These are phyloP conservation scores for Psilocybe tampanensis DNA, from an alignment of 768 basidiomycete species.

Conservation along the genomic window DNA sequence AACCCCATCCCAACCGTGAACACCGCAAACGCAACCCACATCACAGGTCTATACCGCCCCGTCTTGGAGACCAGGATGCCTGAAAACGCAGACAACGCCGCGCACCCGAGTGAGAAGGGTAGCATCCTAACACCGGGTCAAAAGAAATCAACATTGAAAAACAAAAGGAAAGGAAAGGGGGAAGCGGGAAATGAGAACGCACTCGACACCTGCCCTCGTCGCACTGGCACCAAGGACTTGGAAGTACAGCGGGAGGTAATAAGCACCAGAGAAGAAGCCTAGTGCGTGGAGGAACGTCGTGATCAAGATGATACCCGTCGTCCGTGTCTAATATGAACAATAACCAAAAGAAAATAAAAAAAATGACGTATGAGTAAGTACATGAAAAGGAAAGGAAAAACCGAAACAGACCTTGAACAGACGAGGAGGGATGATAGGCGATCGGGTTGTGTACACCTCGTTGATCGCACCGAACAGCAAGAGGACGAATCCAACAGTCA, in stretches of 20 bases:
- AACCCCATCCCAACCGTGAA: constrained; percentile 71
- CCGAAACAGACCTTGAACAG: constrained; percentile 60
- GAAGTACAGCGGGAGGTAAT: constrained; percentile 77
- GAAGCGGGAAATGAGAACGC: constrained; percentile 17
- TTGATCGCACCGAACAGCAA: constrained; percentile 56
- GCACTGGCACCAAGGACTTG: constrained; percentile 79
- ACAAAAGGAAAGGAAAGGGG: background rate
- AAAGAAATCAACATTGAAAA: background rate
- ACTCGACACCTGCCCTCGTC: constrained; percentile 70
- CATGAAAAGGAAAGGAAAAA: background rate
- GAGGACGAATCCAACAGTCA: constrained; percentile 58
- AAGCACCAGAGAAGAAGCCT: constrained; percentile 61
- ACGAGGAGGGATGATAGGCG: constrained; percentile 75
- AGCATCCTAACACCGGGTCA: constrained; percentile 55
- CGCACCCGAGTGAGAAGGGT: constrained; percentile 65
- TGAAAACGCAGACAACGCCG: constrained; percentile 54
- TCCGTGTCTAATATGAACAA: too few species aligned
- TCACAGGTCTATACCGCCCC: constrained; percentile 58
- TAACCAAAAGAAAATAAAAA: background rate
- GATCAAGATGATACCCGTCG: constrained; percentile 62
- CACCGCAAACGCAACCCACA: constrained; percentile 62
- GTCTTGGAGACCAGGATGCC: constrained; percentile 61
- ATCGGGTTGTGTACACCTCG: constrained; percentile 61
- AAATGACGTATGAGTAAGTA: background rate
- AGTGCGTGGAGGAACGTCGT: constrained; percentile 64